Conservation (phyloP, 129 eudicot species). For the Cynara cardunculus region DNA sequence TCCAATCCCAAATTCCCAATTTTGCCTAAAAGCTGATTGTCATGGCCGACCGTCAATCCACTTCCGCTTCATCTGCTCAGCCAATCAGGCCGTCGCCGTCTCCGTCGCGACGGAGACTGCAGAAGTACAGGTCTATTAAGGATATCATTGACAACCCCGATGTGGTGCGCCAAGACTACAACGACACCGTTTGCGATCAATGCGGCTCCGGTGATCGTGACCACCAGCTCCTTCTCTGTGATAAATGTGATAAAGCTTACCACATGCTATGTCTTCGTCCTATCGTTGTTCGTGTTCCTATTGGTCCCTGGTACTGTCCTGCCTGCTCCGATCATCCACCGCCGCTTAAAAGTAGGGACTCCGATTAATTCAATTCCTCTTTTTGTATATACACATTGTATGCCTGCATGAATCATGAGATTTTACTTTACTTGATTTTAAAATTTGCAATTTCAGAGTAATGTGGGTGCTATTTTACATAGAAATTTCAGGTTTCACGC, state of each 20-base stretch:
- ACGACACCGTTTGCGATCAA: constrained; percentile 51
- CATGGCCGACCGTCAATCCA: constrained; percentile 32
- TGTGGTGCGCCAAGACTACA: constrained; percentile 25
- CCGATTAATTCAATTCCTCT: neutral
- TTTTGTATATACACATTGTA: constrained; percentile 5
- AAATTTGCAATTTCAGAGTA: neutral
- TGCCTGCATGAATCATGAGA: constrained; percentile 12
- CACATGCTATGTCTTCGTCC: constrained; percentile 86
- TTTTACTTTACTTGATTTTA: neutral
- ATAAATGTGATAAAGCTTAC: constrained; percentile 63
- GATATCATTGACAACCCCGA: constrained; percentile 51
- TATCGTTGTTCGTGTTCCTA: constrained; percentile 73
- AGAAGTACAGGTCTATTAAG: constrained; percentile 46
- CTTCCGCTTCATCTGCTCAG: constrained; percentile 4
- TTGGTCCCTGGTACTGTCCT: constrained; percentile 74
- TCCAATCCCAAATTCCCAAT: constrained; percentile 14
- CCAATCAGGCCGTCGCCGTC: constrained; percentile 11
- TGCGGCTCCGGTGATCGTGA: constrained; percentile 78
- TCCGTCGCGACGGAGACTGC: constrained; percentile 12
- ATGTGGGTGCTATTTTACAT: neutral
- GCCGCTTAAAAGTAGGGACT: constrained; percentile 44
- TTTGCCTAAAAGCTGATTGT: neutral
- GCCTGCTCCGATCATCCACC: constrained; percentile 45
- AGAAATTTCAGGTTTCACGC: constrained; percentile 55
- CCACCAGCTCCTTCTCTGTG: constrained; percentile 68